Conservation (phyloP, 2,329 filamentous ascomycete species). For the Arthrobotrys musiformis region DNA sequence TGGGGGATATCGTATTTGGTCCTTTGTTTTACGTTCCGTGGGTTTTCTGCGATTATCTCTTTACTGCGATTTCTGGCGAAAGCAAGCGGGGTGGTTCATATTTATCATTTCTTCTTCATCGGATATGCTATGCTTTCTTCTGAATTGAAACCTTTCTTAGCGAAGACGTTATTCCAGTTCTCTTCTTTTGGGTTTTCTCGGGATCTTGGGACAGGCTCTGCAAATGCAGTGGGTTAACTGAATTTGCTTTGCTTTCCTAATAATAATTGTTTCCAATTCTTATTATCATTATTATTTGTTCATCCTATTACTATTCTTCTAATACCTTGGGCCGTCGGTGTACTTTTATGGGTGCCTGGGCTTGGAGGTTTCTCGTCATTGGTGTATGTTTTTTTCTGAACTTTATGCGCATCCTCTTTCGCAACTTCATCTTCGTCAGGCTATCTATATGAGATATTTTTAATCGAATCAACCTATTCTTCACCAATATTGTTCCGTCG, state of each 20-base stretch:
- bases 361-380: slow-evolving; percentile 34
- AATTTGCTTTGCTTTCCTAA: not conserved
- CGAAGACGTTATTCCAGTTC: slow-evolving; percentile 10
- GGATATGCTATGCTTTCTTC: slow-evolving; percentile 14
- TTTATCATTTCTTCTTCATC: slow-evolving; percentile 23
- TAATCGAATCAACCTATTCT: not conserved
- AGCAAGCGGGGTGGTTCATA: slow-evolving; percentile 48
- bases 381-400: not conserved
- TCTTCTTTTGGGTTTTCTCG: not conserved
- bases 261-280: slow-evolving; percentile 12
- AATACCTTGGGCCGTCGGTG: slow-evolving; percentile 43
- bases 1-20: slow-evolving; percentile 55
- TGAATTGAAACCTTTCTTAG: slow-evolving; percentile 41
- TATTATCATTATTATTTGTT: not conserved
- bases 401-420: not conserved
- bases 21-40: slow-evolving; percentile 13
- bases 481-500: not conserved
- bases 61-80: slow-evolving; percentile 31
- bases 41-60: slow-evolving; percentile 2
- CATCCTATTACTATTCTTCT: slow-evolving; percentile 11
- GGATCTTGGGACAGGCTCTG: not conserved
- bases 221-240: not conserved
- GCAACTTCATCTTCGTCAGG: not conserved
- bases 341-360: slow-evolving; percentile 8
- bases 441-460: slow-evolving; percentile 15